Conservation (phyloP, 106 monocot species). For the Dendrobium huoshanense region DNA sequence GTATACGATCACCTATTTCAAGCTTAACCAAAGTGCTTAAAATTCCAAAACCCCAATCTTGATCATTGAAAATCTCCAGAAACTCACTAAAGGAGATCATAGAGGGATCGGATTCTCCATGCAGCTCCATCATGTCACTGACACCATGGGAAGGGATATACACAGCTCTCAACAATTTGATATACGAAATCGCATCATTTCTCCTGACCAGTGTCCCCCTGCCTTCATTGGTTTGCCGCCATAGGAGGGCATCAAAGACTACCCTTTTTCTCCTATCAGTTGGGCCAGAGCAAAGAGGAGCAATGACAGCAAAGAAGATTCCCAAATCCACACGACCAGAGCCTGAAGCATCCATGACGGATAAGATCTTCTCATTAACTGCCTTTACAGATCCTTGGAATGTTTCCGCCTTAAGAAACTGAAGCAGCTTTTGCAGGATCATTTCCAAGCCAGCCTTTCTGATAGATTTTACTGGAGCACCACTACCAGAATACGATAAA, state of each 20-base stretch:
- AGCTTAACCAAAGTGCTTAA: conserved; percentile 83
- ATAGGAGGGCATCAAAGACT: conserved; percentile 77
- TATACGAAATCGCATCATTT: conserved; percentile 63
- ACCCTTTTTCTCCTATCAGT: conserved; percentile 60
- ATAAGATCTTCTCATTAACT: conserved; percentile 84
- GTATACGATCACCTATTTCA: conserved; percentile 69
- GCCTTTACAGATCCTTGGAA: conserved; percentile 87
- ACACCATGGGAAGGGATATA: conserved; percentile 84
- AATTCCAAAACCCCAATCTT: conserved; percentile 97
- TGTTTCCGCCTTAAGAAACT: conserved; percentile 73
- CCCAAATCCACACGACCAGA: conserved; percentile 88
- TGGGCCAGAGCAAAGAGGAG: conserved; percentile 68
- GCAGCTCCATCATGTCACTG: conserved; percentile 84
- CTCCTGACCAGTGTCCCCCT: conserved; percentile 47
- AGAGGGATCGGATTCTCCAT: conserved; percentile 70
- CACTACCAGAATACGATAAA: conserved; percentile 73
- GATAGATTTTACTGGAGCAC: conserved; percentile 78
- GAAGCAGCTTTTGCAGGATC: conserved; percentile 68
- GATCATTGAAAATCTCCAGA: conserved; percentile 92
- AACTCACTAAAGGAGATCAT: conserved; percentile 73
- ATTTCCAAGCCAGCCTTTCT: conserved; percentile 88
- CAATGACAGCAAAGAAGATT: conserved; percentile 85
- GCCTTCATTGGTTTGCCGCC: conserved; percentile 64
- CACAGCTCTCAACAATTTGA: conserved; percentile 76
- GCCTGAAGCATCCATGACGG: conserved; percentile 75